Conservation (phyloP, 441 rosid genomes). For the Euphorbia schlechtendalii region DNA sequence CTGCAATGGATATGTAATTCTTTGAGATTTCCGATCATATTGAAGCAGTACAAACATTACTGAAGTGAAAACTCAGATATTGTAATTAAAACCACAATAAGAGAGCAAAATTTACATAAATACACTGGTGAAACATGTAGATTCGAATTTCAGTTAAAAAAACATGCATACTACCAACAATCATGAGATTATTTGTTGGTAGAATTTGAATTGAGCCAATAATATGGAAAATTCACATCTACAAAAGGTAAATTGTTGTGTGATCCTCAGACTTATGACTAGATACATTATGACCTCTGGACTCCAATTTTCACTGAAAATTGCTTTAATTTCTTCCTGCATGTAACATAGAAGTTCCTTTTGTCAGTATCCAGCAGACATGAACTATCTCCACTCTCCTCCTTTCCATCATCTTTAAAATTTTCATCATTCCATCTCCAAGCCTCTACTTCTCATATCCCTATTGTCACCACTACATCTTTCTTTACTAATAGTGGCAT, state of each 20-base stretch:
- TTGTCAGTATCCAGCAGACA: not conserved
- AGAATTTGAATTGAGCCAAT: not conserved
- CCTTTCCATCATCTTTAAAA: not conserved
- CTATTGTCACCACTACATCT: not conserved
- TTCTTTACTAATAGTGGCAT: not conserved
- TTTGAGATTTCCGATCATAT: not conserved
- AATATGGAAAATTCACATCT: not conserved
- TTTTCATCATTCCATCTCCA: not conserved
- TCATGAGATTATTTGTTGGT: not conserved
- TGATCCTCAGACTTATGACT: not conserved
- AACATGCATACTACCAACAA: not conserved
- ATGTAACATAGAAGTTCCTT: not conserved
- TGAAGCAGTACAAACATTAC: not conserved
- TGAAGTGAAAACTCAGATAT: not conserved
- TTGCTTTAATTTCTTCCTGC: not conserved
- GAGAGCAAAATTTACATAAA: not conserved
- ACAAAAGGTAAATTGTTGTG: not conserved
- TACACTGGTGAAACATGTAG: not conserved
- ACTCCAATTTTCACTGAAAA: not conserved
- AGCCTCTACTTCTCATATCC: not conserved
- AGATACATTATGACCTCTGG: not conserved
- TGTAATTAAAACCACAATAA: not conserved
- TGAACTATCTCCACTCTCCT: not conserved
- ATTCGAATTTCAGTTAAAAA: not conserved
- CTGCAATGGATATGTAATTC: conserved; percentile 37